Evolutionary conservation across 306 rosid genomes (phyloP), one percentile per base, ranked within the genome.

Genomic region (Leucaena leucocephala): DNA sequence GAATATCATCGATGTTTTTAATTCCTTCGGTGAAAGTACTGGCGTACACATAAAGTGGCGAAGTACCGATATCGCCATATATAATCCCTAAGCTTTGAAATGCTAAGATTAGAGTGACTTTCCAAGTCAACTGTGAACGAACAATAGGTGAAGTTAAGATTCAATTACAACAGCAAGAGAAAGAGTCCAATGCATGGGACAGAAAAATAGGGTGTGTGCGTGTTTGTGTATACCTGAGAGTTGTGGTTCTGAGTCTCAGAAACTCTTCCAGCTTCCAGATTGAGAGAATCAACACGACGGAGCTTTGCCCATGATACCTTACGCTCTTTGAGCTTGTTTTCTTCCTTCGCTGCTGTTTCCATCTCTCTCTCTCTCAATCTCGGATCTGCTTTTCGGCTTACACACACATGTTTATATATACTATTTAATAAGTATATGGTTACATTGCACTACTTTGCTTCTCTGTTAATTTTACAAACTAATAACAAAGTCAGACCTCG

Each of bases 1-100:
- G 14, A 33, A 91, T 54, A 42, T 94, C 98, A 8, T 94, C 93
- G 0, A 2, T 48, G 83, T 86, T 3, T 0, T 80, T 35, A 3
- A 92, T 92, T 0, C 49, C 61, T 0, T 77, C 0, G 0, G 80
- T 2, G 84, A 92, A 94, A 0, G 90, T 92, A 69, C 93, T 86
- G 0, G 87, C 50, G 17, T 3, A 92, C 7, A 94, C 98, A 17
- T 92, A 94, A 7, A 94, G 88, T 1, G 98, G 98, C 2, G 98
- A 94, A 6, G 98, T 94, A 3, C 98, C 98, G 44, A 94, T 89
- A 85, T 94, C 98, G 2, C 97, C 98, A 5, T 92, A 94, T 17
- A 94, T 91, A 27, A 94, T 71, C 36, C 98, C 98, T 44, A 94
- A 76, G 76, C 97, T 89, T 75, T 92, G 98, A 85, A 90, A 90